These are phyloP conservation scores for Sarcodon sp. DNA, from an alignment of 768 basidiomycete genomes.

Conservation along the genomic window DNA sequence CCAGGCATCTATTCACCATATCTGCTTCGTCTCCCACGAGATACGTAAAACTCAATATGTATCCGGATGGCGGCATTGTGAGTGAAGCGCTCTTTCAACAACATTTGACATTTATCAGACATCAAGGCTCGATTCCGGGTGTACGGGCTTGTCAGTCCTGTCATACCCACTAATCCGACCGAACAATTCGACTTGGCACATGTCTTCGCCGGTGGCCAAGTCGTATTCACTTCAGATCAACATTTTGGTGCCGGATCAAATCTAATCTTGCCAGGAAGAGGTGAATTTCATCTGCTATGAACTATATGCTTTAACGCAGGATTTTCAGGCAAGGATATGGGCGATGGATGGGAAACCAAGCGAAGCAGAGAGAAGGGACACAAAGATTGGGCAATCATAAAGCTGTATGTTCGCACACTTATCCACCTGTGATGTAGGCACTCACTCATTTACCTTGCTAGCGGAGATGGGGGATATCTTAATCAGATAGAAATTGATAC, in stretches of 20 bases:
- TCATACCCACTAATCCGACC: slow-evolving; percentile 35
- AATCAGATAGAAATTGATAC: slow-evolving; percentile 84
- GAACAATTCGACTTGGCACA: slow-evolving; percentile 75
- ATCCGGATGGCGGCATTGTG: slow-evolving; percentile 96
- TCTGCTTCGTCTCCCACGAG: slow-evolving; percentile 39
- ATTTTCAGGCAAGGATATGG: slow-evolving; percentile 71
- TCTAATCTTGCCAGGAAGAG: slow-evolving; percentile 83
- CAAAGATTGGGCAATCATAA: slow-evolving; percentile 86
- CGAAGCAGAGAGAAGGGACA: slow-evolving; percentile 70
- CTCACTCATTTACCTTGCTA: slow-evolving; percentile 14
- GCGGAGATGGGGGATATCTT: slow-evolving; percentile 65
- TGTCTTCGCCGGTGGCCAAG: slow-evolving; percentile 80
- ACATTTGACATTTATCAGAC: slow-evolving; percentile 3
- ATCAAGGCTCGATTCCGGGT: slow-evolving; percentile 84
- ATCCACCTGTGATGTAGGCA: background rate
- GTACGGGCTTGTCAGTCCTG: slow-evolving; percentile 67
- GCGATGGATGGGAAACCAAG: slow-evolving; percentile 98
- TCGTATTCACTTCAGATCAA: slow-evolving; percentile 82
- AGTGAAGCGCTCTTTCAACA: slow-evolving; percentile 16
- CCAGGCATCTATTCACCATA: slow-evolving; percentile 82
- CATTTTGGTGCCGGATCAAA: slow-evolving; percentile 92
- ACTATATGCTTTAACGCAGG: background rate
- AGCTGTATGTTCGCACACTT: slow-evolving; percentile 44
- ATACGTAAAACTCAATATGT: slow-evolving; percentile 87
- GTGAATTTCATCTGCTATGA: slow-evolving; percentile 16